Percentiles rank a stretch among this genome's conserved stretches.
These are phyloP conservation scores for Leishmania amazonensis DNA, from an alignment of 208 protist species.

Conservation along the genomic window DNA sequence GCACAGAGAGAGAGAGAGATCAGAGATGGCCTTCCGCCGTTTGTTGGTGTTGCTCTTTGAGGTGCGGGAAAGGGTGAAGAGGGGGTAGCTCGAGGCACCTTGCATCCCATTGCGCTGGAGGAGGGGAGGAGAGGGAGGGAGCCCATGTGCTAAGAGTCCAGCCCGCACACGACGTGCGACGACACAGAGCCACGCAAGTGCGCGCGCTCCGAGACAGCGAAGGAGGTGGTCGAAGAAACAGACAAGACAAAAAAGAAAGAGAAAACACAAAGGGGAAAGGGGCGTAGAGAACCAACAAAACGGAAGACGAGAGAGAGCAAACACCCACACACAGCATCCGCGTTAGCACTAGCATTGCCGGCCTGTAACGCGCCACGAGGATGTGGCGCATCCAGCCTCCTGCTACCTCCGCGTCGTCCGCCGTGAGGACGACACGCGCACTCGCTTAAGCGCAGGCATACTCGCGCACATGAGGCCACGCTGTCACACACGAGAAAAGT, in stretches of 20 bases:
- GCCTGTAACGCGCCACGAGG: not conserved
- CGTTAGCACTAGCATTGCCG: not conserved
- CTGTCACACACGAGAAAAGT: not conserved
- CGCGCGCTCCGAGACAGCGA: not conserved
- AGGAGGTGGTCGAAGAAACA: not conserved
- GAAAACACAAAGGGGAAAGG: not conserved
- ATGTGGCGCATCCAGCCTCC: not conserved
- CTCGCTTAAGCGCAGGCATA: not conserved
- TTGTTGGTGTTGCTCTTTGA: not conserved
- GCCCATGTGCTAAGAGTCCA: not conserved
- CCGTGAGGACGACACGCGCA: not conserved
- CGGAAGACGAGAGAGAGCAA: not conserved
- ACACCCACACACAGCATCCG: not conserved
- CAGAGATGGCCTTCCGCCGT: not conserved
- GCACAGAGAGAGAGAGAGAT: no score
- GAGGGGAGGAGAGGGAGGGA: not conserved
- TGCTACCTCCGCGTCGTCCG: not conserved
- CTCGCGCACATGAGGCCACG: not conserved
- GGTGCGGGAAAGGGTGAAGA: not conserved
- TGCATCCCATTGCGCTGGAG: not conserved
- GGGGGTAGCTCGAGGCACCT: not conserved
- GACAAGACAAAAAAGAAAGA: not conserved
- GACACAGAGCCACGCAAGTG: not conserved
- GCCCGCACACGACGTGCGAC: not conserved
- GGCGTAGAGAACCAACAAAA: constrained; percentile 3